Base-by-base conservation (phyloP, 495 filamentous ascomycete genomes). In the Trichocladium antarcticum region DNA sequence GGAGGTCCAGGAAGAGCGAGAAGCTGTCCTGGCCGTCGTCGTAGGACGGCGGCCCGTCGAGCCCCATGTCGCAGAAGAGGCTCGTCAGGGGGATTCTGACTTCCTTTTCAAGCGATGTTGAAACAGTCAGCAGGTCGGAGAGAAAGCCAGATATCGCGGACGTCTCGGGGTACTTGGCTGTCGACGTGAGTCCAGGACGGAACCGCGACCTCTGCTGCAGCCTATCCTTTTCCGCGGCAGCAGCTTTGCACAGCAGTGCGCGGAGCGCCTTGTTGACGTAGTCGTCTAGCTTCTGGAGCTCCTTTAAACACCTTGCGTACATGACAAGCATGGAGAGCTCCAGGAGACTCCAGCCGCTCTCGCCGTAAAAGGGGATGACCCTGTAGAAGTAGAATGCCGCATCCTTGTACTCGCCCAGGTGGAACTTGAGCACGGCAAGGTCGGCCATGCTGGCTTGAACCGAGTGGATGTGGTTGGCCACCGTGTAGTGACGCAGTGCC, bases 291-390 rank as follows among this genome's bases (percentile, higher is more conserved):
- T 77, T 76, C 36, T 81, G 66, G 16, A 95, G 74, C 57, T 85
- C 73, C 58, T 87, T 84, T 41, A 97, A 73, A 65, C 87, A 96
- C 31, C 77, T 77, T 3, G 87, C 81, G 61, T 93, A 87, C 74
- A 96, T 82, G 42, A 85, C 76, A 22, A 98, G 71, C 76, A 95
- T 85, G 2, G 79, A 80, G 10, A 84, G 74, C 59, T 95, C 88
- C 11, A 95, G 70, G 5, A 83, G 65, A 36, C 72, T 78, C 92
- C 92, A 98, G 14, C 82, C 75, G 53, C 77, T 80, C 42, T 83
- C 82, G 0, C 81, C 84, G 59, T 92, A 96, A 55, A 87, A 84
- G 2, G 87, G 83, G 7, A 84, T 82, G 47, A 89, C 77, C n/a
- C 80, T 74, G 57, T 82, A 78, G 61, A 97, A 89, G 57, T 86